Evolutionary conservation across 2,329 filamentous ascomycete species (phyloP), one percentile per base, ranked within the genome.

Genomic region (Clonostachys rhizophaga): DNA sequence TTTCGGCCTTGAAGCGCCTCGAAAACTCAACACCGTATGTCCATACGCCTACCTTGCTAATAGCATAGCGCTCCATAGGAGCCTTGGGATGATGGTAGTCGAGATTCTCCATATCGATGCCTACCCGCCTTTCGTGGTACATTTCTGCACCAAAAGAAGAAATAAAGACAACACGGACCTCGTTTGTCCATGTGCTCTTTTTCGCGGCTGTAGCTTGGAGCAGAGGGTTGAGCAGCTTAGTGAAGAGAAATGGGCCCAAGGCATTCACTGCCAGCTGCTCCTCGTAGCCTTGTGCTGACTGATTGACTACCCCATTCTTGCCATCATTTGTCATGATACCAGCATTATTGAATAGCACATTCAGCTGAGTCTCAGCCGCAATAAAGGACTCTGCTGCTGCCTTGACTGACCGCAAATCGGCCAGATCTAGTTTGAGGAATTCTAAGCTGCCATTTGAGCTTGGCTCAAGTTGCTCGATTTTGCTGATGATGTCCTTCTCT

Each of bases 281-380:
- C 52, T 69, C 66, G 37, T 54, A 50, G 5, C 53, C 54, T 43
- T 57, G 55, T 6, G 34, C 35, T 1, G 54, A 48, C 33, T 45
- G 51, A 13, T 16, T 20, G n/a, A 20, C 39, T 4, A 34, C 42
- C 13, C 30, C 20, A 30, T 30, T 30, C 24, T 30, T 30, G 9
- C 24, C 24, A 30, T 30, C 24, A 10, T 30, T 30, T n/a, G 12
- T 7, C 55, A 67, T 68, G 42, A 70, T 53, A 6, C 60, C 69
- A 2, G 69, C 69, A 54, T 71, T 71, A 49, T 71, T 64, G 52
- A 66, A 60, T 34, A 71, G 52, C 4, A 68, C 56, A 47, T 71
- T 63, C 5, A 72, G 54, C 34, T 54, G 55, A 13, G 48, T 44
- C 44, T 60, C 57, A 14, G 46, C 51, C 20, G 49, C 43, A 5